Evolutionary conservation across 1,284 basidiomycete genomes (phyloP), one percentile per base, ranked within the genome.

Genomic region (Farysia itapuensis): DNA sequence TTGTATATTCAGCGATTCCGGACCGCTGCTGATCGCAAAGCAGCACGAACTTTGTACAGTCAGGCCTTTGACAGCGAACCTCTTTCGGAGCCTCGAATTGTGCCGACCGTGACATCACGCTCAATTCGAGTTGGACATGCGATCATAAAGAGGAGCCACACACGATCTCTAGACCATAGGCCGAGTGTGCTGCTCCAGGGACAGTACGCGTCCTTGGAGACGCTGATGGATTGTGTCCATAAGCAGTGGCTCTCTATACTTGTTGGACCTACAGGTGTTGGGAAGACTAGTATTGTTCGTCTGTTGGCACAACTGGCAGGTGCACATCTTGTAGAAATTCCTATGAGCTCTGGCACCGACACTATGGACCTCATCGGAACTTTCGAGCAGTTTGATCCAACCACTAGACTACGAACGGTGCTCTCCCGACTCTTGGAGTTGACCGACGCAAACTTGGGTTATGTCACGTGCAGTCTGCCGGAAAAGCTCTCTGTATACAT

Each of bases 351-450:
- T 35, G 87, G 90, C 6, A 91, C 90, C 14, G 95, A 99, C 74
- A 90, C 92, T 1, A 86, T 86, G 72, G 95, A 99, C 77, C 86
- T 99, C 26, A 80, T 98, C 29, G 95, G 95, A 35, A 88, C 89
- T 64, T 98, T 97, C 71, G 95, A 99, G 78, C 95, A 98, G 78
- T 84, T 70, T 35, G 75, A 78, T 39, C 68, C 72, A 7, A 56
- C 28, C 18, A 39, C 47, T 15, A 38, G 43, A 15, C 39, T 52
- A 9, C 40, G 47, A 11, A 26, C 43, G 6, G 32, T 31, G 2
- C 20, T 67, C 6, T 26, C 25, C 18, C n/a, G 34, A 5, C 38
- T 61, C 23, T 35, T 47, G 20, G 32, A 46, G 25, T 43, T 49
- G 34, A 33, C 52, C 34, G 45, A 49, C 8, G 38, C 45, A 15